Evolutionary conservation across 1,139 yeast genomes (phyloP), one percentile per base, ranked within the genome.

Genomic region (Scheffersomyces illinoinensis): DNA sequence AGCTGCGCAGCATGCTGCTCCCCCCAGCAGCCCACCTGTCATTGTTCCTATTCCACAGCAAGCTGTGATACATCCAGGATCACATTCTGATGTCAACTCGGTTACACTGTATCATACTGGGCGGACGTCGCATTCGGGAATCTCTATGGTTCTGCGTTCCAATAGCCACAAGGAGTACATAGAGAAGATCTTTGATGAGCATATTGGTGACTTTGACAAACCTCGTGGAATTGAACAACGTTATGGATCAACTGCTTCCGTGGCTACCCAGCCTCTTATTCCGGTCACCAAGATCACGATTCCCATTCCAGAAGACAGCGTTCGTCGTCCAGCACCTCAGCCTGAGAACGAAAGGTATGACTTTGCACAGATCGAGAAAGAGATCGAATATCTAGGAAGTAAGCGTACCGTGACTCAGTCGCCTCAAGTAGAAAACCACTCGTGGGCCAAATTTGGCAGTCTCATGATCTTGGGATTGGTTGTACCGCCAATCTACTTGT

Each of bases 401-500:
- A 48, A 48, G 24, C 17, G n/a, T 20, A 21, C 17, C 4, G 24
- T 21, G 24, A 48, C 21, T 17, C 24, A 20, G 21, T 3, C 51
- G 4, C 51, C 51, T 14, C n/a, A 20, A 18, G 21, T 48, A 14
- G 51, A 48, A n/a, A 20, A 20, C n/a, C 51, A 48, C 21, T 48
- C 51, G 26, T 48, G 51, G 51, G 17, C 24, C 14, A 48, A 21
- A 12, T 48, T 20, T 20, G 51, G 51, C 10, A 24, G 51, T 14
- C 51, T 76, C 65, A 69, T 75, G 76, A 53, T 70, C 4, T 20
- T 74, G 7, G 80, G 79, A 2, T 64, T 77, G 21, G 53, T 77
- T 10, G 62, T 76, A 1, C 81, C 82, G 5, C 82, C 82, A 1
- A 53, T 78, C 5, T 78, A 66, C 62, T 76, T 76, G 54, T 62